Conservation (phyloP, 805 yeast genomes). For the Kodamaea kakaduensis region DNA sequence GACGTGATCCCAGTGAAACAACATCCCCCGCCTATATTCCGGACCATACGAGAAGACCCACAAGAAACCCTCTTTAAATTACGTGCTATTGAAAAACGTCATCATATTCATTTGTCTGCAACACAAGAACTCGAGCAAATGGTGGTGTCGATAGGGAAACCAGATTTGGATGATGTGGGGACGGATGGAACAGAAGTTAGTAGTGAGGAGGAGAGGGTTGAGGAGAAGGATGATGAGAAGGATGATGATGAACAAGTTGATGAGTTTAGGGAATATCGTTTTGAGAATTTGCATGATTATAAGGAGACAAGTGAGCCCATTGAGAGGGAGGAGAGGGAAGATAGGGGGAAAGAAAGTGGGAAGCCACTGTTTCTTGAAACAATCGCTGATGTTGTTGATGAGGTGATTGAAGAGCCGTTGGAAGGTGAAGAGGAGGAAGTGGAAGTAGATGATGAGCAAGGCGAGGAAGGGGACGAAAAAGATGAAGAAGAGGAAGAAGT, state of each 20-base stretch:
- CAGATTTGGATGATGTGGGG: not conserved
- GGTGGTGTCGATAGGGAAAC: constrained; percentile 1
- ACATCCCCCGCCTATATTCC: constrained; percentile 7
- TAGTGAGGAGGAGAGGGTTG: not conserved
- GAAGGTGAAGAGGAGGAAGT: not conserved
- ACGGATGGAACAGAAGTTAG: not conserved
- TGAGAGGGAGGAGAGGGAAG: not conserved
- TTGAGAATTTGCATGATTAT: not conserved
- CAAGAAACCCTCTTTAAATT: constrained; percentile 19
- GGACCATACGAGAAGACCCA: constrained; percentile 20
- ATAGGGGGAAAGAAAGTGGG: not conserved
- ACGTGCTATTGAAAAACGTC: constrained; percentile 22
- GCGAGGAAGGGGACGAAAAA: not conserved
- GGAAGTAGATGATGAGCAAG: not conserved
- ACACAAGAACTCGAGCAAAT: constrained; percentile 18
- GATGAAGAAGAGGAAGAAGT: not conserved
- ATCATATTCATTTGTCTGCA: constrained; percentile 18
- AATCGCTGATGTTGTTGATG: not conserved
- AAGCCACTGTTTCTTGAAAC: constrained; percentile 1
- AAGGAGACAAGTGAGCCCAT: not conserved
- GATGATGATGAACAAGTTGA: not conserved
- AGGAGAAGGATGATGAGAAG: not conserved
- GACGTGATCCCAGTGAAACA: no score
- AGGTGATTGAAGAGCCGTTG: not conserved
- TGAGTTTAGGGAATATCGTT: not conserved